Conservation (phyloP, 2,329 filamentous ascomycete species). For the Orbilia brochopaga region DNA sequence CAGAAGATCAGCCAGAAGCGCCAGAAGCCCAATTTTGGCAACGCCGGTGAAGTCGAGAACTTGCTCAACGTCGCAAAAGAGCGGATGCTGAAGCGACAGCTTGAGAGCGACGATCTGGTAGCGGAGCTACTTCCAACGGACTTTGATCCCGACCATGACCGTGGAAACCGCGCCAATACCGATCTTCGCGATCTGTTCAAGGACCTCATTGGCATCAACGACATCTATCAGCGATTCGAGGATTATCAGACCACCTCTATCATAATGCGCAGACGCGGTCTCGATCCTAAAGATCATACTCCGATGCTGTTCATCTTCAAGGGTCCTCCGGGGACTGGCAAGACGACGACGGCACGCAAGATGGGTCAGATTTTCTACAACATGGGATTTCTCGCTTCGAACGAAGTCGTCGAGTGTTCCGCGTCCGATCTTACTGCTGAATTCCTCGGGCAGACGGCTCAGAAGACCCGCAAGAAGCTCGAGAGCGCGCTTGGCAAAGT, state of each 20-base stretch:
- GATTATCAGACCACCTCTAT: slow-evolving; percentile 64
- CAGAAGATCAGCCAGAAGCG: slow-evolving; percentile 68
- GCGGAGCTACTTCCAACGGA: slow-evolving; percentile 59
- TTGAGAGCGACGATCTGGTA: slow-evolving; percentile 54
- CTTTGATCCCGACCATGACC: slow-evolving; percentile 68
- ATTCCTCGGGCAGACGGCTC: slow-evolving; percentile 73
- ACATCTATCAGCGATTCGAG: slow-evolving; percentile 64
- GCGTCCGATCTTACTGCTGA: slow-evolving; percentile 72
- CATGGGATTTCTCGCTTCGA: slow-evolving; percentile 69
- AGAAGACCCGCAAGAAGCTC: slow-evolving; percentile 68
- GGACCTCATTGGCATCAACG: slow-evolving; percentile 66
- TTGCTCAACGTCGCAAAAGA: slow-evolving; percentile 67
- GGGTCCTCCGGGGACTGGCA: slow-evolving; percentile 72
- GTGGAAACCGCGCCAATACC: slow-evolving; percentile 61
- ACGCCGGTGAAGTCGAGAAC: slow-evolving; percentile 77
- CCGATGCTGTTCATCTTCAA: slow-evolving; percentile 74
- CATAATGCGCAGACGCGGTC: slow-evolving; percentile 62
- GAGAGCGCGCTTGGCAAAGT: slow-evolving; percentile 70
- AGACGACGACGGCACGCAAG: slow-evolving; percentile 74
- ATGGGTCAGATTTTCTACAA: slow-evolving; percentile 79
- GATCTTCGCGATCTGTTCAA: slow-evolving; percentile 66
- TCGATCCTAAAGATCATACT: slow-evolving; percentile 66
- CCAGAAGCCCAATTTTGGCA: slow-evolving; percentile 72
- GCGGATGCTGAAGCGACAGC: slow-evolving; percentile 60
- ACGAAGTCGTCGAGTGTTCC: slow-evolving; percentile 70